Base-by-base conservation (phyloP, 2,329 filamentous ascomycete genomes). In the Verticillium isaacii region DNA sequence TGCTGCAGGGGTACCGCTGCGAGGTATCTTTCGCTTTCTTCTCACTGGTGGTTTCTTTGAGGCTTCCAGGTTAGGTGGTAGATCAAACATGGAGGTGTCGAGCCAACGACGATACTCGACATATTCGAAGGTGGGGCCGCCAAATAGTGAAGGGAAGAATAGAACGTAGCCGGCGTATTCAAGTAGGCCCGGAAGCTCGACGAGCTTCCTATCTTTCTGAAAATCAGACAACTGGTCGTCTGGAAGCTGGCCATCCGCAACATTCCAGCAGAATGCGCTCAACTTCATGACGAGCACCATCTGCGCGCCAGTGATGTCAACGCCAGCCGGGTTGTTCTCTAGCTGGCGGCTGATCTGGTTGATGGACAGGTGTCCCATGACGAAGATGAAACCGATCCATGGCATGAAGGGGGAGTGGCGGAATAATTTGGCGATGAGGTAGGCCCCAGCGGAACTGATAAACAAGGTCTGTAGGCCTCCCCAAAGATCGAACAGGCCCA, bases 241-340 rank as follows among this genome's bases (percentile, higher is more conserved):
- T 3, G 92, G 88, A 23, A 96, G 82, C 62, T 89, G 87, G 23
- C 95, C 96, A 74, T 99, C 95, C 70, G 95, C 93, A 9, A 98
- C 89, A 72, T 98, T 98, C 95, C 95, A 99, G 78, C 92, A 96
- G 72, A 99, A 99, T 5, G 94, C 91, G 25, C 89, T 92, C 39
- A 99, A 86, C 76, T 99, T 99, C 92, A 99, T 99, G 65, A 98
- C 89, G 68, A 98, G 78, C 37, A 99, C 95, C 95, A 99, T 99
- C 75, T 99, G 95, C 1, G 94, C 93, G 50, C 90, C 93, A 0
- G 94, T 97, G 68, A 99, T 93, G 73, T 99, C 95, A 63, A 97
- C 82, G 1, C 79, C 76, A 45, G 85, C 82, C 0, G 91, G 85
- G 64, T 86, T 82, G 68, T 90, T 82, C 45, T 84, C 78, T 45